These are phyloP conservation scores for Geoglossum glabrum DNA, from an alignment of 495 filamentous ascomycete genomes.

Conservation along the genomic window DNA sequence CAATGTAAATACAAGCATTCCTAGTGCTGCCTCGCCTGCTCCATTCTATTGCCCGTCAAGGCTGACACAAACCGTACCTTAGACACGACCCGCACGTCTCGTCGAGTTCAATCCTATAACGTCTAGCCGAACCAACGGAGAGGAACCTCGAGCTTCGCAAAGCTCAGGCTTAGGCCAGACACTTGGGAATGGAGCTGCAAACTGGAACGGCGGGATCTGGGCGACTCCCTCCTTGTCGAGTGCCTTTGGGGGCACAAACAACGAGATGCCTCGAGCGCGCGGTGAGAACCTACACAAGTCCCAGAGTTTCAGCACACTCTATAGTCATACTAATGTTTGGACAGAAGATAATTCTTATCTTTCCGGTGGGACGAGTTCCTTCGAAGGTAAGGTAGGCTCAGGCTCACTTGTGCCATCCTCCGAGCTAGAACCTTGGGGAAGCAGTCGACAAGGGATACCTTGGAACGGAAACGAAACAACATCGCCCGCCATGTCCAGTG, in stretches of 20 bases:
- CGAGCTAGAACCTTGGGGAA: constrained; percentile 4
- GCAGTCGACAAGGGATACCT: constrained; percentile 15
- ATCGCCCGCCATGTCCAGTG: constrained; percentile 26
- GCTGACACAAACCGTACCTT: background rate
- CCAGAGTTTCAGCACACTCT: background rate
- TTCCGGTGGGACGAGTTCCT: background rate
- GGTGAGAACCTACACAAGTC: background rate
- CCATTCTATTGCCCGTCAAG: background rate
- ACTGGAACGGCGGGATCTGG: constrained; percentile 7
- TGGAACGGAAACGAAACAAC: constrained; percentile 50
- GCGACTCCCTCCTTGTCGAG: background rate
- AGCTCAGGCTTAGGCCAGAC: background rate
- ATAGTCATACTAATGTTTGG: background rate
- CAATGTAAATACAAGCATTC: background rate
- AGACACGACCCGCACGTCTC: constrained; percentile 2
- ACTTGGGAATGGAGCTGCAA: background rate
- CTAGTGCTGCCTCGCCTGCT: background rate
- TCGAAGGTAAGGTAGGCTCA: constrained; percentile 5
- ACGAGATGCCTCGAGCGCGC: background rate
- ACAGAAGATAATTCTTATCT: constrained; percentile 1
- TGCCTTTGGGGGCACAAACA: constrained; percentile 1
- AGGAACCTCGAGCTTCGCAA: constrained; percentile 2
- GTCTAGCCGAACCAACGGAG: constrained; percentile 1
- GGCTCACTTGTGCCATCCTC: constrained; percentile 6
- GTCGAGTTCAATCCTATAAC: background rate